phyloP scores from a whole-genome alignment of 805 yeast species.

The Candida maltosa region DNA sequence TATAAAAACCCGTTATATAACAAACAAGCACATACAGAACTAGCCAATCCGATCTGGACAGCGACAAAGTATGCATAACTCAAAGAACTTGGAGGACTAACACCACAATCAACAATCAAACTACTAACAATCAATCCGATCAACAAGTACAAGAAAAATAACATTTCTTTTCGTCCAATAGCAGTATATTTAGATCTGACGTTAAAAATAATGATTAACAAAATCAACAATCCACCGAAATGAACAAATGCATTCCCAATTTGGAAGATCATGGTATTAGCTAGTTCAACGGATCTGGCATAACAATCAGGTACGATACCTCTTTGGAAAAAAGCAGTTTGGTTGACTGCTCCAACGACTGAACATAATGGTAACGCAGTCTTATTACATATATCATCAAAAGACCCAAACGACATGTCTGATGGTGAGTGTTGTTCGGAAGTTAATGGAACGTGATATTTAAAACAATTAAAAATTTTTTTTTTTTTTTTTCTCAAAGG shows the following conservation, averaged over 20 bases:
- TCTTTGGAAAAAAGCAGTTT: conserved; percentile 29
- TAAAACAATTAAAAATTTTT: neutral
- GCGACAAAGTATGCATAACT: conserved; percentile 82
- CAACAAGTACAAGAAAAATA: conserved; percentile 63
- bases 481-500: neutral
- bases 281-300: conserved; percentile 80
- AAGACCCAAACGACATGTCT: conserved; percentile 65
- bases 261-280: conserved; percentile 88
- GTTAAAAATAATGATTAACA: conserved; percentile 70
- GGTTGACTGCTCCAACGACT: conserved; percentile 54
- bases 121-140: conserved; percentile 59
- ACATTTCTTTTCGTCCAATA: conserved; percentile 86
- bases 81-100: conserved; percentile 77
- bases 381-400: conserved; percentile 56
- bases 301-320: conserved; percentile 81
- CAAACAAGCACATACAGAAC: conserved; percentile 68
- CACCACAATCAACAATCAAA: conserved; percentile 87
- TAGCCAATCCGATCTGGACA: conserved; percentile 69
- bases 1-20: conserved; percentile 75
- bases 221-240: conserved; percentile 64
- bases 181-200: conserved; percentile 88
- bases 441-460: neutral
- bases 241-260: conserved; percentile 85
- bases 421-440: neutral
- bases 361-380: conserved; percentile 81